Percentiles rank a stretch among this genome's conserved stretches.
phyloP scores from a whole-genome alignment of 176 grass and related monocot species.

The Tillandsia leiboldiana region DNA sequence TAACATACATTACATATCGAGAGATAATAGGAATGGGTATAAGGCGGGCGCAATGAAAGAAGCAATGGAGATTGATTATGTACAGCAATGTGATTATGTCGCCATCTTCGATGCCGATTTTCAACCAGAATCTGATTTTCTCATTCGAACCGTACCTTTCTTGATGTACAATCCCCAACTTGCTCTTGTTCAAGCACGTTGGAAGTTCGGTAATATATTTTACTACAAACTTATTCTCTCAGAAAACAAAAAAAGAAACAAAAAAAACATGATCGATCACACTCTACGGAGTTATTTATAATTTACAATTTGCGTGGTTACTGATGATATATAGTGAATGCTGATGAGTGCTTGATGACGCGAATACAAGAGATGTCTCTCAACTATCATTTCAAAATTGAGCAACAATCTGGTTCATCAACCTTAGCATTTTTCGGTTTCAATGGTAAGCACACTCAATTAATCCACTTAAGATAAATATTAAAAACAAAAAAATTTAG shows the following conservation, averaged over 20 bases:
- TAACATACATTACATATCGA: constrained; percentile 70
- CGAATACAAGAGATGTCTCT: constrained; percentile 83
- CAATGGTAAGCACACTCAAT: constrained; percentile 39
- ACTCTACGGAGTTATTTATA: not conserved
- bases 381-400: constrained; percentile 72
- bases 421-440: constrained; percentile 55
- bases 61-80: constrained; percentile 80
- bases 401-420: constrained; percentile 62
- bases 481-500: not conserved
- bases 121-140: constrained; percentile 73
- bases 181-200: constrained; percentile 75
- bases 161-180: constrained; percentile 65
- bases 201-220: constrained; percentile 48
- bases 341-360: constrained; percentile 72
- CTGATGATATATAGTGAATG: constrained; percentile 36
- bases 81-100: constrained; percentile 49
- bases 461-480: not conserved
- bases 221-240: not conserved
- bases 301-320: not conserved
- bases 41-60: constrained; percentile 87
- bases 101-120: constrained; percentile 96
- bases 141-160: constrained; percentile 62
- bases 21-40: constrained; percentile 67
- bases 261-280: not conserved
- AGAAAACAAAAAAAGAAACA: not conserved